These are phyloP conservation scores for Fagus crenata DNA, from an alignment of 306 rosid genomes.

Conservation along the genomic window DNA sequence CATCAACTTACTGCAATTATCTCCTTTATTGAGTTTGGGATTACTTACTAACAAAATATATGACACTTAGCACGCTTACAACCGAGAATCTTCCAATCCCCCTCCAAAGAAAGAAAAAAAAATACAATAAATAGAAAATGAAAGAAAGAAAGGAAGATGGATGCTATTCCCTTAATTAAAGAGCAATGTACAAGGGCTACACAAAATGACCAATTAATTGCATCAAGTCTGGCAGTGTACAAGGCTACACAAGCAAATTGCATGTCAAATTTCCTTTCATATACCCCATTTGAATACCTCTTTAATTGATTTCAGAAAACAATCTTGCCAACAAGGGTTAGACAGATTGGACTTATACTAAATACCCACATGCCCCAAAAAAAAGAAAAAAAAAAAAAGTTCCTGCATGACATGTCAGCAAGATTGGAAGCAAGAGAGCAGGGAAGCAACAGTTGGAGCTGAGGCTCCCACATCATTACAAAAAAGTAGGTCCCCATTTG, in stretches of 20 bases:
- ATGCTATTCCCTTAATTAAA: background rate
- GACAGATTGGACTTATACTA: constrained; percentile 61
- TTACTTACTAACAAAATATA: too few species aligned
- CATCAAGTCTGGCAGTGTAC: background rate
- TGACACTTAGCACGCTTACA: too few species aligned
- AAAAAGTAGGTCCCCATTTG: constrained; percentile 44
- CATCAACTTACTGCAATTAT: too few species aligned
- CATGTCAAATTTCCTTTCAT: background rate
- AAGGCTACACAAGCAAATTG: background rate
- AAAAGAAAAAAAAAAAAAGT: constrained; percentile 37
- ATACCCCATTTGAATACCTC: constrained; percentile 22
- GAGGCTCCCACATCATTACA: constrained; percentile 19
- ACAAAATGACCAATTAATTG: background rate
- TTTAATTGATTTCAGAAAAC: constrained; percentile 37
- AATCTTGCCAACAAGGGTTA: constrained; percentile 31
- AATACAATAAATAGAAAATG: background rate
- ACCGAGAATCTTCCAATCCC: too few species aligned
- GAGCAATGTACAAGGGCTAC: background rate
- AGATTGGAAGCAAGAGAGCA: constrained; percentile 50
- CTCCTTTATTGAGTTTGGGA: too few species aligned
- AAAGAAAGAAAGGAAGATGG: background rate
- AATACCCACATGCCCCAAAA: constrained; percentile 48
- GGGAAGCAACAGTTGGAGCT: constrained; percentile 35
- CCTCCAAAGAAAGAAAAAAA: too few species aligned
- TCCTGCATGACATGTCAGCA: constrained; percentile 64